Base-by-base conservation (phyloP, 2,329 filamentous ascomycete genomes). In the Aspergillus unguis region DNA sequence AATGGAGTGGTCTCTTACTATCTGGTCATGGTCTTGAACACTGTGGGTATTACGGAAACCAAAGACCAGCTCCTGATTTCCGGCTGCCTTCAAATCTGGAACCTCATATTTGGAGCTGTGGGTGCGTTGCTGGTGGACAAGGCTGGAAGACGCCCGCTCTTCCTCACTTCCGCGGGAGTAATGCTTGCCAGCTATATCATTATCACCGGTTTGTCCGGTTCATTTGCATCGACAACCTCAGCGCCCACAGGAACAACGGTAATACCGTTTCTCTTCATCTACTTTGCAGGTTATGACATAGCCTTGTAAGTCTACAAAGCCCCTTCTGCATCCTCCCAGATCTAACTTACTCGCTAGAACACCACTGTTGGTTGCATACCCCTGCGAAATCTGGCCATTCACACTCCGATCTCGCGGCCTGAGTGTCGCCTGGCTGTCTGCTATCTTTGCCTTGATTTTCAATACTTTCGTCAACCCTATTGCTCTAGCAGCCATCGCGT, bases 181-280 rank as follows among this genome's bases (percentile, higher is more conserved):
- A 66, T 66, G 62, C 51, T 65, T 7, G 41, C 58, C 6, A 59
- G 56, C 40, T 58, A 54, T 35, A 49, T 56, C 11, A 27, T 61
- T 17, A 54, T 62, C 28, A 65, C 65, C 1, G 65, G 58, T 0
- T 47, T 69, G 0, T 64, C 60, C 0, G 65, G 57, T 0, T 52
- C 53, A 2, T 68, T 66, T 49, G 48, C 57, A 1, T 33, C 53
- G 1, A 61, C 56, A 2, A 35, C 33, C 1, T 44, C 50, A 3
- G 32, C 46, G 1, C 50, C 53, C 2, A 58, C 57, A 0, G 66
- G 66, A 5, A 62, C 55, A 3, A 63, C 63, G 1, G 65, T 66
- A 1, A 62, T 68, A 8, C 62, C 64, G 1, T 61, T 67, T 27
- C 47, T 68, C 4, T 68, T 66, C 35, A 54, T 65, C 28, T 67